Conservation (phyloP, 352 stramenopile species). For the Pythium grandisporangium region DNA sequence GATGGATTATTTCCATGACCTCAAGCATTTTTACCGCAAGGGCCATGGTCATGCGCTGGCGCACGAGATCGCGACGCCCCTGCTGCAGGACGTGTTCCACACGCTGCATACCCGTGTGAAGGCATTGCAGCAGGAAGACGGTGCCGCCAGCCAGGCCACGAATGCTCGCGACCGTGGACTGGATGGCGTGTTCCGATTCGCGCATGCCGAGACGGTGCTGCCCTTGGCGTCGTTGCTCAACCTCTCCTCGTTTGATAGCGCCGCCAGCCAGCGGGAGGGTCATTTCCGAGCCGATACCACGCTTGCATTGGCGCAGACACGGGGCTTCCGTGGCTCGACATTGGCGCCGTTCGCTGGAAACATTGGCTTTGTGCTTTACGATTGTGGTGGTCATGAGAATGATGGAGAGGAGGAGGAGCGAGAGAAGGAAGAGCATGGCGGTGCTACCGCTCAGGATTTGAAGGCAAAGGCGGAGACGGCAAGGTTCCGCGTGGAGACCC, state of each 20-base stretch:
- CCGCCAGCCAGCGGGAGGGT: slow-evolving; percentile 36
- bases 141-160: slow-evolving; percentile 15
- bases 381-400: slow-evolving; percentile 27
- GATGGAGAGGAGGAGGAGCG: background rate
- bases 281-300: slow-evolving; percentile 54
- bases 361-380: slow-evolving; percentile 76
- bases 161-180: too few relatives aligned
- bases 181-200: slow-evolving; percentile 74
- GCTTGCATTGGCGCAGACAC: slow-evolving; percentile 28
- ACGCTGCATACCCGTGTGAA: too few relatives aligned
- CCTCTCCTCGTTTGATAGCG: slow-evolving; percentile 56
- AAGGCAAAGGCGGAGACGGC: too few relatives aligned
- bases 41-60: slow-evolving; percentile 63
- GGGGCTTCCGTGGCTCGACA: slow-evolving; percentile 45
- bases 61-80: slow-evolving; percentile 60
- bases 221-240: slow-evolving; percentile 67
- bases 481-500: slow-evolving; percentile 36
- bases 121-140: slow-evolving; percentile 21
- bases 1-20: slow-evolving; percentile 82
- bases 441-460: background rate
- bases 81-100: slow-evolving; percentile 54
- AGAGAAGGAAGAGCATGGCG: background rate
- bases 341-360: slow-evolving; percentile 72
- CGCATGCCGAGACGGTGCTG: slow-evolving; percentile 77
- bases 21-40: slow-evolving; percentile 85